Percentiles rank a stretch among this genome's conserved stretches.
phyloP scores from a whole-genome alignment of 208 protist genomes.

The Borovskyia barvae region DNA sequence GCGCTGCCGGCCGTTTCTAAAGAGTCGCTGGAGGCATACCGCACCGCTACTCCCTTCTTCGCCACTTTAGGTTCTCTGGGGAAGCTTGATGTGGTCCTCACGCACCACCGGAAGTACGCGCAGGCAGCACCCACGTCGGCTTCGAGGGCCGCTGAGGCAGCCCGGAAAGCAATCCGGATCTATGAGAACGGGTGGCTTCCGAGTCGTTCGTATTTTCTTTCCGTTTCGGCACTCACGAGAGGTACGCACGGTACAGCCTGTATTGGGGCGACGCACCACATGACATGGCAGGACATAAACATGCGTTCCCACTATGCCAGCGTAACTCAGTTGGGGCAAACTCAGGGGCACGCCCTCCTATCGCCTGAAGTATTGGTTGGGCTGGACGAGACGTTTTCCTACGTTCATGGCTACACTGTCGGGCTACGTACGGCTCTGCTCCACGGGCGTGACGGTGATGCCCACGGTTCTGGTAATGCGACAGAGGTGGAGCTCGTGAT shows the following conservation, averaged over 20 bases:
- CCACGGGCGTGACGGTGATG: neutral
- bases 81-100: slow-evolving; percentile 46
- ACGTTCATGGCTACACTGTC: slow-evolving; percentile 62
- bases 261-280: slow-evolving; percentile 46
- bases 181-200: slow-evolving; percentile 30
- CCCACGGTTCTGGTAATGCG: neutral
- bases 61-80: slow-evolving; percentile 26
- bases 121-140: no score
- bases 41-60: slow-evolving; percentile 51
- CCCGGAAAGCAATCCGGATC: neutral
- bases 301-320: slow-evolving; percentile 44
- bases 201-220: slow-evolving; percentile 48
- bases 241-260: slow-evolving; percentile 27
- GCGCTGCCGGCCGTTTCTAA: neutral
- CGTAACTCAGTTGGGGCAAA: slow-evolving; percentile 36
- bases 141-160: neutral
- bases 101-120: slow-evolving; percentile 5
- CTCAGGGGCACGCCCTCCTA: slow-evolving; percentile 32
- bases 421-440: slow-evolving; percentile 19
- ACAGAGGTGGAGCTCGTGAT: neutral
- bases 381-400: slow-evolving; percentile 68
- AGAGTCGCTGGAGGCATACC: slow-evolving; percentile 11
- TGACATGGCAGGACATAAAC: slow-evolving; percentile 61
- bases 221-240: slow-evolving; percentile 34
- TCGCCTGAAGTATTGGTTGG: slow-evolving; percentile 46